phyloP scores from a whole-genome alignment of 2,329 filamentous ascomycete genomes.

The Colletotrichum salicis region DNA sequence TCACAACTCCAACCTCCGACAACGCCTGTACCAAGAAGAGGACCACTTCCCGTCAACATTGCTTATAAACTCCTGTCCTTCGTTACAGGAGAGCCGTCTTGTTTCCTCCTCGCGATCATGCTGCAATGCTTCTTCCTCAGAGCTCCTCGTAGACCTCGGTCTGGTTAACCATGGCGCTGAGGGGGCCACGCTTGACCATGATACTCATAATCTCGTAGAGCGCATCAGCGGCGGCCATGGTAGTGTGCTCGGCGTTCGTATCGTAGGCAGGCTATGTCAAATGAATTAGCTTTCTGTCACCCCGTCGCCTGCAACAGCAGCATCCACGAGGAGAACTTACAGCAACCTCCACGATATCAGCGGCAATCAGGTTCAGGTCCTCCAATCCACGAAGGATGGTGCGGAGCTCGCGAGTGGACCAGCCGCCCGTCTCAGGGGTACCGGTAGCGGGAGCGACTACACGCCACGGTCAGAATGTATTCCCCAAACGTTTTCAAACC shows the following conservation, averaged over 20 bases:
- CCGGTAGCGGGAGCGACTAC: constrained; percentile 77
- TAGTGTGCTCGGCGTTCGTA: constrained; percentile 77
- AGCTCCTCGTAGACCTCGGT: constrained; percentile 30
- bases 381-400: constrained; percentile 78
- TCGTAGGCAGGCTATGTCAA: constrained; percentile 69
- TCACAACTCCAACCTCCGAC: not conserved
- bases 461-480: constrained; percentile 22
- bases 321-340: constrained; percentile 43
- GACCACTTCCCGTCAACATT: not conserved
- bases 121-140: not conserved
- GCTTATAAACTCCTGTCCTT: no score
- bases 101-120: not conserved
- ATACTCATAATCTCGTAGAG: constrained; percentile 83
- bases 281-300: not conserved
- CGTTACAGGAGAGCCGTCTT: not conserved
- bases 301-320: not conserved
- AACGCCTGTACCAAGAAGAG: not conserved
- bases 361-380: constrained; percentile 74
- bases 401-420: constrained; percentile 78
- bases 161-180: constrained; percentile 53
- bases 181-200: constrained; percentile 82
- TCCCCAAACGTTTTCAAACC: not conserved
- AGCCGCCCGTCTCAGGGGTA: constrained; percentile 80
- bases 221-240: constrained; percentile 77
- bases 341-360: constrained; percentile 80